Conservation (phyloP, 495 filamentous ascomycete species). For the Choiromyces venosus region DNA sequence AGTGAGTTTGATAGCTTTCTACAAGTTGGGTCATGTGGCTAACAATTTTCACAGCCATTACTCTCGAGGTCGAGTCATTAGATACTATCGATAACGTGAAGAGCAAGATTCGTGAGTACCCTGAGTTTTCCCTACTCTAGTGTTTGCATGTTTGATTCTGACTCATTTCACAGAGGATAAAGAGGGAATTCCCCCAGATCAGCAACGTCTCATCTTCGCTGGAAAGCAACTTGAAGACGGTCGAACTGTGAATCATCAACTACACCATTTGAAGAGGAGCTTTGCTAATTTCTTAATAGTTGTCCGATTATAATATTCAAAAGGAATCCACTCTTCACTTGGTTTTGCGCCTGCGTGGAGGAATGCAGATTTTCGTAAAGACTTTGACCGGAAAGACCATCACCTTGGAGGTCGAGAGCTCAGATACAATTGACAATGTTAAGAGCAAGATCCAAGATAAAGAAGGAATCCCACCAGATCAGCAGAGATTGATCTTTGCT, state of each 20-base stretch:
- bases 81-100: slow-evolving; percentile 99
- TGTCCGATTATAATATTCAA: slow-evolving; percentile 98
- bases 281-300: slow-evolving; percentile 26
- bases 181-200: slow-evolving; percentile 84
- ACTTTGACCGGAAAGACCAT: slow-evolving; percentile 42
- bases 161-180: slow-evolving; percentile 58
- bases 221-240: slow-evolving; percentile 89
- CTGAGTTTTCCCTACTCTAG: not conserved
- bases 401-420: slow-evolving; percentile 67
- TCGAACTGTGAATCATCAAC: slow-evolving; percentile 47
- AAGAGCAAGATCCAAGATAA: slow-evolving; percentile 99
- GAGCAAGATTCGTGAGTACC: slow-evolving; percentile 67
- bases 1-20: slow-evolving; percentile 28
- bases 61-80: slow-evolving; percentile 96
- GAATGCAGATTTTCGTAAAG: slow-evolving; percentile 48
- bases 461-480: slow-evolving; percentile 96
- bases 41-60: slow-evolving; percentile 59
- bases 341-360: slow-evolving; percentile 92
- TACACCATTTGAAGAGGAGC: not conserved
- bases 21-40: slow-evolving; percentile 14
- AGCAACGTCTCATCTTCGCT: slow-evolving; percentile 85
- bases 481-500: slow-evolving; percentile 97
- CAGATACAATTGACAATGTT: slow-evolving; percentile 97
- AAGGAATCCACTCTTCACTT: slow-evolving; percentile 98
- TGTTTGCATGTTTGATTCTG: not conserved